phyloP scores from a whole-genome alignment of 2,329 filamentous ascomycete genomes.

The Trichoderma arundinaceum region DNA sequence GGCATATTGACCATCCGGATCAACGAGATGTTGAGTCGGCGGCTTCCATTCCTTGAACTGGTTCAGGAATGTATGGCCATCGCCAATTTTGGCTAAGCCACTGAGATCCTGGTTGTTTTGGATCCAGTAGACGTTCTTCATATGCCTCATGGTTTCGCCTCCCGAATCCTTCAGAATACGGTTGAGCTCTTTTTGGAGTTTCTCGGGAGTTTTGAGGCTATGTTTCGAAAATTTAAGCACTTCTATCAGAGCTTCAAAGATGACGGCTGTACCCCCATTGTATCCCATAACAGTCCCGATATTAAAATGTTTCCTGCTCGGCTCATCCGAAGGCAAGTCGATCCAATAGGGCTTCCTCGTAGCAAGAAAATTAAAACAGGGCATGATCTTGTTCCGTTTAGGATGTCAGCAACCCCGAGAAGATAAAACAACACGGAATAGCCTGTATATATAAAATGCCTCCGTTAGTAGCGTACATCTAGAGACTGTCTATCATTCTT shows the following conservation, averaged over 20 bases:
- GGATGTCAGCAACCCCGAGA: not conserved
- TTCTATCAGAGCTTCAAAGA: not conserved
- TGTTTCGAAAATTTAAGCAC: not conserved
- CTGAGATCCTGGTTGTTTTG: not conserved
- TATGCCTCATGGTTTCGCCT: not conserved
- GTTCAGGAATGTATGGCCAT: not conserved
- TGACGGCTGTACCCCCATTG: not conserved
- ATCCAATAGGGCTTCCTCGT: not conserved
- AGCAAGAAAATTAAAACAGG: not conserved
- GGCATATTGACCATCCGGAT: not conserved
- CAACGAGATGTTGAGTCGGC: not conserved
- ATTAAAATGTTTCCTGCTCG: not conserved
- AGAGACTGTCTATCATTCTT: not conserved
- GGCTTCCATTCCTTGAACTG: not conserved
- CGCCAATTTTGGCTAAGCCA: not conserved
- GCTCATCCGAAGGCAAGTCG: not conserved
- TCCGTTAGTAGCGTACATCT: not conserved
- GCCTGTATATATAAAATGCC: not conserved
- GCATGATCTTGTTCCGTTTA: not conserved
- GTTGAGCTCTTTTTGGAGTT: not conserved
- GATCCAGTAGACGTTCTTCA: not conserved
- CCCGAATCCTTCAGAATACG: not conserved
- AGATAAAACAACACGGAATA: not conserved
- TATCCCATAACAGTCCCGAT: not conserved
- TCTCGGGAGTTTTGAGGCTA: not conserved